Percentiles rank a stretch among this genome's conserved stretches.
Evolutionary conservation across 257 asterid species (phyloP).

Genomic region (Dorcoceras hygrometricum): DNA sequence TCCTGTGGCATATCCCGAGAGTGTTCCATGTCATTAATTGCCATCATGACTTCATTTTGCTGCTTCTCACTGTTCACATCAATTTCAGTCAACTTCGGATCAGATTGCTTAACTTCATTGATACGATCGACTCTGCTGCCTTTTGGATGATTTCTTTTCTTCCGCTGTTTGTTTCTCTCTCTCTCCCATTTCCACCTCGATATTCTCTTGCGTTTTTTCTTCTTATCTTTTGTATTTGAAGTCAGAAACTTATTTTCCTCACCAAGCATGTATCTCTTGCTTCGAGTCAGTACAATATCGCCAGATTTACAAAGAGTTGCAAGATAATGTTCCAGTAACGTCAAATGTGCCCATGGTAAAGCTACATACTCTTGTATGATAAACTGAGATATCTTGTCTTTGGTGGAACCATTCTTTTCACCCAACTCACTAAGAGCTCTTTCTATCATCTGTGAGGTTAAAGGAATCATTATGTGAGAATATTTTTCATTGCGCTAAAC

Average conservation of each 20-base stretch:
- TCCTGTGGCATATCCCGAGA: conserved; percentile 8
- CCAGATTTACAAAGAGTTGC: conserved; percentile 37
- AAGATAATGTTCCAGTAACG: conserved; percentile 49
- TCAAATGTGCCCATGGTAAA: conserved; percentile 57
- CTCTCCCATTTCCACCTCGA: conserved; percentile 33
- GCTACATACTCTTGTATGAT: conserved; percentile 34
- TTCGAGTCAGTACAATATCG: conserved; percentile 29
- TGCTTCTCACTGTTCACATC: conserved; percentile 2
- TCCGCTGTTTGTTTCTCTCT: conserved; percentile 20
- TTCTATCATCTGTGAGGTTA: conserved; percentile 51
- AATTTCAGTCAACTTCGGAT: conserved; percentile 16
- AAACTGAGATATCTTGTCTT: conserved; percentile 48
- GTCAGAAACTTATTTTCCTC: conserved; percentile 13
- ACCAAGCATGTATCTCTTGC: conserved; percentile 33
- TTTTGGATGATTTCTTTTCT: conserved; percentile 18
- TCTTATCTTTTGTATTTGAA: conserved; percentile 25
- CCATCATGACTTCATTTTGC: conserved; percentile 1
- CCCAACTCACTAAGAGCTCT: conserved; percentile 46
- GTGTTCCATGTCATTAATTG: not conserved
- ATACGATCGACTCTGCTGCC: conserved; percentile 7
- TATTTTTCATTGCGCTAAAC: not conserved
- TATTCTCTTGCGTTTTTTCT: conserved; percentile 30
- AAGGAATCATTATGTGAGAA: not conserved
- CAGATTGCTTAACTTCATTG: conserved; percentile 7
- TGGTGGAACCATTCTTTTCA: conserved; percentile 49